Percentiles rank a stretch among this genome's conserved stretches.
phyloP scores from a whole-genome alignment of 2,329 filamentous ascomycete species.

The Penicillium sp. region DNA sequence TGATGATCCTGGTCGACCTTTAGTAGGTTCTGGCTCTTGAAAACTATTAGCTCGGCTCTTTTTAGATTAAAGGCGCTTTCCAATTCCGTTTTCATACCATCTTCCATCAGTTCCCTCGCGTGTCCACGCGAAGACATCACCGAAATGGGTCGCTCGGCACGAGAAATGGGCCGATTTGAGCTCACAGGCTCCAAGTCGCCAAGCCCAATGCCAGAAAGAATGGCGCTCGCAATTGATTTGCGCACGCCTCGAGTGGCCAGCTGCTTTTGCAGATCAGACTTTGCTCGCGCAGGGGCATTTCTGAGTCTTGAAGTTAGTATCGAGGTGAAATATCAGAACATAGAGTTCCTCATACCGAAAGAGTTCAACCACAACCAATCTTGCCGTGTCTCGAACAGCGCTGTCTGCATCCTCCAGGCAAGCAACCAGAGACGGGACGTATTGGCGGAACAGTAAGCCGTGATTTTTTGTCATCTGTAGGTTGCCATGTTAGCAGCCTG shows the following conservation, averaged over 20 bases:
- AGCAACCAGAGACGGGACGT: conserved; percentile 81
- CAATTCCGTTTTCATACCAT: conserved; percentile 22
- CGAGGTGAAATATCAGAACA: not conserved
- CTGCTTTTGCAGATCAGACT: conserved; percentile 86
- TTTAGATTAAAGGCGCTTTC: not conserved
- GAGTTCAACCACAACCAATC: conserved; percentile 79
- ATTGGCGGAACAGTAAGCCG: conserved; percentile 76
- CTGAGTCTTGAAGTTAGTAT: conserved; percentile 48
- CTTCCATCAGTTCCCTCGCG: conserved; percentile 26
- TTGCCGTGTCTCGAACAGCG: conserved; percentile 82
- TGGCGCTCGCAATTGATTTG: conserved; percentile 80
- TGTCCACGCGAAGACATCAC: conserved; percentile 37
- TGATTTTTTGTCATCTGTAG: conserved; percentile 77
- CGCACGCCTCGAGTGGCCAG: conserved; percentile 82
- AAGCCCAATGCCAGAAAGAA: conserved; percentile 73
- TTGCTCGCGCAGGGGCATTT: conserved; percentile 77
- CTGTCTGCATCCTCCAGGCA: conserved; percentile 89
- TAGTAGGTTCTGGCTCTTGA: conserved; percentile 26
- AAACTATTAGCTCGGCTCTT: conserved; percentile 8
- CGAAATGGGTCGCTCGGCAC: conserved; percentile 37
- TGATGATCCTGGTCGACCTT: conserved; percentile 24
- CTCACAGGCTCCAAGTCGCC: conserved; percentile 34
- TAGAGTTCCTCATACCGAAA: conserved; percentile 65
- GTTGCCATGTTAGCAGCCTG: conserved; percentile 14
- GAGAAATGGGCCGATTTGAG: conserved; percentile 32